A percentile compares a stretch with the other conserved stretches of the same genome.
phyloP scores from a whole-genome alignment of 2,329 filamentous ascomycete genomes.

The Gnomoniopsis smithogilvyi region DNA sequence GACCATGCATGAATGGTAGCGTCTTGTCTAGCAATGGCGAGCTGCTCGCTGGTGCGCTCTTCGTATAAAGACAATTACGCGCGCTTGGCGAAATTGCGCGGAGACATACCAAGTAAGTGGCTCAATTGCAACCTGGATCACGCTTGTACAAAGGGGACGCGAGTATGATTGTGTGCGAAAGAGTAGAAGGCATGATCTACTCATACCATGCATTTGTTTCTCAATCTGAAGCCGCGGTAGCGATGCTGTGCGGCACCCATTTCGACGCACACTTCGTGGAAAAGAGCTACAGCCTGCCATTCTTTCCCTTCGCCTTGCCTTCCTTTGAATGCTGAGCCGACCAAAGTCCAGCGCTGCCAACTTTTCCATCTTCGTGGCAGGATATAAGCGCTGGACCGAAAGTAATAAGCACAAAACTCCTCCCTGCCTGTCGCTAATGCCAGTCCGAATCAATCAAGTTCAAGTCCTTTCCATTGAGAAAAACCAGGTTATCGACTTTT shows the following conservation, averaged over 20 bases:
- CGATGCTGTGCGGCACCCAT: not conserved
- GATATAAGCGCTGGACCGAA: slow-evolving; percentile 1
- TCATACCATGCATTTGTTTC: not conserved
- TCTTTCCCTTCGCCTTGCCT: not conserved
- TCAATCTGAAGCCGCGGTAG: not conserved
- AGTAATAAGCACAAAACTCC: slow-evolving; percentile 9
- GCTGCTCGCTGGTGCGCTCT: too few species aligned
- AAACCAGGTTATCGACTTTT: not conserved
- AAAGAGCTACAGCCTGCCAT: not conserved
- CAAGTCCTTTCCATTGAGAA: not conserved
- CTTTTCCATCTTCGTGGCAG: not conserved
- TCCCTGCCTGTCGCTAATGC: slow-evolving; percentile 15
- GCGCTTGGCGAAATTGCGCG: not conserved
- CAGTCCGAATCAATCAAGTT: slow-evolving; percentile 3
- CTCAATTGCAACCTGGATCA: not conserved
- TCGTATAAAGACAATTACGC: not conserved
- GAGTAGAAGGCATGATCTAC: not conserved
- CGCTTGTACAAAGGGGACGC: not conserved
- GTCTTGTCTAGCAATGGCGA: too few species aligned
- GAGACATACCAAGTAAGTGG: not conserved
- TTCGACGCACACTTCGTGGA: not conserved
- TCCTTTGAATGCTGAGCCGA: not conserved
- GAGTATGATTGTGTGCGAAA: not conserved
- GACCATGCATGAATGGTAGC: too few species aligned
- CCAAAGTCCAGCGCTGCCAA: not conserved